Evolutionary conservation across 345 rosid species (phyloP).

Genomic region (Sonneratia alba): DNA sequence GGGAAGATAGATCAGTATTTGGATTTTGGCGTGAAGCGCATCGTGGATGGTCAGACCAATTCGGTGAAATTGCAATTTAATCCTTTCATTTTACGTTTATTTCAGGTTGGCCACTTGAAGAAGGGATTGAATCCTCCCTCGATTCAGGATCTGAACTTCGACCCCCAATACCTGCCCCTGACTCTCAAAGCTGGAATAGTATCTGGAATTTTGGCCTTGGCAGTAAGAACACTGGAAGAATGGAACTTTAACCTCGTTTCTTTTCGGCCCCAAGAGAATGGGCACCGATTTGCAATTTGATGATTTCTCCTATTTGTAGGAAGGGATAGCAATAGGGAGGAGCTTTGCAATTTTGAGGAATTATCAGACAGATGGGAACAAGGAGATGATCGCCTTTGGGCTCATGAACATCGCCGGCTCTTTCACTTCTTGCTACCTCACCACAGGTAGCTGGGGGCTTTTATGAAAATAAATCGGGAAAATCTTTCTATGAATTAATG

Average conservation of each 20-base stretch:
- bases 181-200: conserved; percentile 53
- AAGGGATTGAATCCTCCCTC: conserved; percentile 73
- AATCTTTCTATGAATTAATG: neutral
- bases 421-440: conserved; percentile 81
- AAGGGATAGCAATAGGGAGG: conserved; percentile 85
- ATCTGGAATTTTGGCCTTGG: conserved; percentile 60
- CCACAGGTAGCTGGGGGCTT: conserved; percentile 42
- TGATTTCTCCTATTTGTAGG: conserved; percentile 26
- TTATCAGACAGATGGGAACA: conserved; percentile 85
- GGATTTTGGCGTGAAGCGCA: too few species aligned
- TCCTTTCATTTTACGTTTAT: neutral
- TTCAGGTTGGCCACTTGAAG: conserved; percentile 68
- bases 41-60: neutral
- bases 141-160: conserved; percentile 41
- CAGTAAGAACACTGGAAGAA: conserved; percentile 30
- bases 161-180: conserved; percentile 38
- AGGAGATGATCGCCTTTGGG: conserved; percentile 88
- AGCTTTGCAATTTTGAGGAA: conserved; percentile 72
- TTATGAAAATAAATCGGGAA: too few species aligned
- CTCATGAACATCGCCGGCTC: conserved; percentile 84
- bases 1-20: too few species aligned
- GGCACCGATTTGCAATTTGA: neutral
- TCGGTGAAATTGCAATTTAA: neutral
- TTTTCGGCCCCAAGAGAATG: neutral
- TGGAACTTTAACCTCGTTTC: neutral